Base-by-base conservation (phyloP, 108 stramenopile genomes). In the Cyclotella kingstonii region DNA sequence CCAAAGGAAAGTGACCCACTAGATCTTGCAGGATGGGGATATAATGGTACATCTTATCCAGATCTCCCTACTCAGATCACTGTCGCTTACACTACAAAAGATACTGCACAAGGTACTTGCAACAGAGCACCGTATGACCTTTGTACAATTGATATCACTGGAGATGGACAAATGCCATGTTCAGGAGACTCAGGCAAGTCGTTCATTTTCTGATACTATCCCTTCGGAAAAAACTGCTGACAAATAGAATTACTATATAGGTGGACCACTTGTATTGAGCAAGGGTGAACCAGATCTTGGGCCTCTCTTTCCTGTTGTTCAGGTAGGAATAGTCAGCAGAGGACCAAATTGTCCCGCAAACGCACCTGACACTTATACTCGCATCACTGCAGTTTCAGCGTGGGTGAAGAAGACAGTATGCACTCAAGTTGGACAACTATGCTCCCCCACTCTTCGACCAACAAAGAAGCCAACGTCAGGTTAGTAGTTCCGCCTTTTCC, bases 21-120 rank as follows among this genome's bases (percentile, higher is more conserved):
- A 33, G 57, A 58, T 44, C 42, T 44, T 28, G 23, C 43, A 4
- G 57, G 43, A 44, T 58, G 41, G 57, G 57, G 57, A 23, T 8
- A 55, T 14, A 21, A 40, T 40, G 21, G n/a, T 55, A 21, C 22
- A 4, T 23, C 22, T 2, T 5, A 40, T 4, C 4, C 35, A 4
- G 3, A 15, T 23, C 5, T 25, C 10, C 38, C 54, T 3, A 19
- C 2, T 2, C 4, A 35, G 10, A 23, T 55, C 14, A 55, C 54
- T 25, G 11, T 55, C 7, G 4, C 38, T 55, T 38, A 55, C 40
- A 2, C 40, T 8, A 40, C 54, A 19, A 55, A 55, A 25, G 54
- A 55, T 25, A 39, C 35, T 22, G n/a, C n/a, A n/a, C n/a, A n/a
- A n/a, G n/a, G n/a, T n/a, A n/a, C n/a, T n/a, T 55, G 54, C 29